Evolutionary conservation across 2,329 filamentous ascomycete genomes (phyloP).

Genomic region (Anthostomella pinea): DNA sequence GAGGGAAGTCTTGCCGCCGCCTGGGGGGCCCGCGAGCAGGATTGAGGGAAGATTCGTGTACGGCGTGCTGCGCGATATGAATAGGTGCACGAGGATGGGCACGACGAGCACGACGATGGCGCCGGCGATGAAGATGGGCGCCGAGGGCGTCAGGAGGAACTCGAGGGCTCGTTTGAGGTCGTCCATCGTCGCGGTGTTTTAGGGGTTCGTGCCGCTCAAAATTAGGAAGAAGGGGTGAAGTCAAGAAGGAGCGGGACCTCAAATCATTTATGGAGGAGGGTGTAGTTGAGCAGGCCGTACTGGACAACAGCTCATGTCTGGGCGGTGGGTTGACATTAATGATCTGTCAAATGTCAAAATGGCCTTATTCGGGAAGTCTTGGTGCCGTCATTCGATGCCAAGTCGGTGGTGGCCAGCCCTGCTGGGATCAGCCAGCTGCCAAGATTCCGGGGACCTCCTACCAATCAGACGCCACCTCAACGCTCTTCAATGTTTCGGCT

Average conservation of each 20-base stretch:
- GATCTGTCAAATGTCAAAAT: not conserved
- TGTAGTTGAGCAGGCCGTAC: not conserved
- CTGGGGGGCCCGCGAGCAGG: conserved; percentile 76
- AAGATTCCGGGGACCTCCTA: conserved; percentile 3
- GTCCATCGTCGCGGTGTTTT: conserved; percentile 32
- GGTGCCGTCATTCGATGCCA: conserved; percentile 21
- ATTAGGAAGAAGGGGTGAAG: conserved; percentile 3
- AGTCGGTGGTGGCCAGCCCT: conserved; percentile 1
- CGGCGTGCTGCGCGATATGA: conserved; percentile 66
- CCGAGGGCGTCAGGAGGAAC: conserved; percentile 57
- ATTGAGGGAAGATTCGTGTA: conserved; percentile 72
- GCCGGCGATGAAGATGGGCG: conserved; percentile 63
- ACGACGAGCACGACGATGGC: conserved; percentile 67
- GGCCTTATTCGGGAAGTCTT: not conserved
- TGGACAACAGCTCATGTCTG: conserved; percentile 10
- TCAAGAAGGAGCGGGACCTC: too few relatives aligned
- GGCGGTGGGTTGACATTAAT: not conserved
- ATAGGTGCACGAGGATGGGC: conserved; percentile 74
- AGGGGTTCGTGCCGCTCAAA: conserved; percentile 2
- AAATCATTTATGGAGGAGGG: not conserved
- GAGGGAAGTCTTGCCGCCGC: conserved; percentile 83
- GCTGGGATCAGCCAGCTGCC: not conserved
- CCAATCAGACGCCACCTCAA: conserved; percentile 2
- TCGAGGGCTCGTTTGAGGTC: conserved; percentile 43
- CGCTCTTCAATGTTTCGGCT: not conserved